Base-by-base conservation (phyloP, 2,329 filamentous ascomycete genomes). In the Ophiocordyceps polyrhachis-furcata region DNA sequence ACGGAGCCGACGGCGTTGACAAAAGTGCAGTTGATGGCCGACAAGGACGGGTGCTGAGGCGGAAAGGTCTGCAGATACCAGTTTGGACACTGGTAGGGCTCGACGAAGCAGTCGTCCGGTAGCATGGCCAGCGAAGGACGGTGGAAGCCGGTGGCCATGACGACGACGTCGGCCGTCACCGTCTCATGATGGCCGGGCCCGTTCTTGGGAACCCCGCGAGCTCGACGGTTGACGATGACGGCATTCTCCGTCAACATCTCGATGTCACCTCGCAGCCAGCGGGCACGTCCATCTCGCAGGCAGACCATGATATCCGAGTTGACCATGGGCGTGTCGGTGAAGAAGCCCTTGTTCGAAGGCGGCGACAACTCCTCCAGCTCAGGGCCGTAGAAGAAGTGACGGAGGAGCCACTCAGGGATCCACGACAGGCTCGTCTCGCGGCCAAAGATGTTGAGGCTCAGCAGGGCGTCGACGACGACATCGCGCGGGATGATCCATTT, bases 41-140 rank as follows among this genome's bases (percentile, higher is more conserved):
- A 86, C 42, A 93, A 70, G 31, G 76, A 79, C 0, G 80, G 74
- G 51, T 88, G 80, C 4, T 66, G 60, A 0, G 85, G 82, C 5
- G 86, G 85, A 62, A 93, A 93, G 0, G 82, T 83, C 59, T 93
- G 85, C 0, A 93, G 71, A 52, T 91, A 93, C 86, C 86, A 93
- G 58, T 85, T 87, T 0, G 86, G 86, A 1, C 85, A 82, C 1
- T 68, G 65, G 52, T 91, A 93, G 0, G 81, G 79, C 49, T 83
- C 73, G 11, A 73, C 57, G 56, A 91, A 91, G 53, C 74, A 79
- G 44, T 85, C 75, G 0, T 76, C 64, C 0, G 85, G 85, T 0
- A 93, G 66, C 59, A 93, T 91, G 12, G 66, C 67, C 1, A 93
- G 69, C 4, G 72, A 74, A 0, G 86, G 85, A 0, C 85, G 72